phyloP scores from a whole-genome alignment of 2,329 filamentous ascomycete genomes.

The Aspergillus udagawae region DNA sequence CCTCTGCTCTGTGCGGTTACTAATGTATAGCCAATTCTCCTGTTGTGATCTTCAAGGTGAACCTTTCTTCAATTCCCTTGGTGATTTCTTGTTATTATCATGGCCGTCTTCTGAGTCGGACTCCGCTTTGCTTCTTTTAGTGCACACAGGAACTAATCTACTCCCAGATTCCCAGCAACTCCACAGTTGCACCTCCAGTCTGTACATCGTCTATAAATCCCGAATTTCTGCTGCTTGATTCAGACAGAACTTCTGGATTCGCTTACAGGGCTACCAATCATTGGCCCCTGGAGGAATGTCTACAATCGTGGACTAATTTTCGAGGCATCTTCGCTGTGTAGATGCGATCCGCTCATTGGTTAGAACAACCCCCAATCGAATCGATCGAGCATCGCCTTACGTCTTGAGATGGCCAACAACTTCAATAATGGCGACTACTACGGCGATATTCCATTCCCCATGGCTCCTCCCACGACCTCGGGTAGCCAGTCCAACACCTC shows the following conservation, averaged over 20 bases:
- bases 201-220: too few relatives aligned
- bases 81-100: too few relatives aligned
- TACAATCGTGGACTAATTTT: neutral
- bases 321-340: neutral
- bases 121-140: neutral
- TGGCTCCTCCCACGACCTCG: slow-evolving; percentile 3
- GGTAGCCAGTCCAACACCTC: slow-evolving; percentile 5
- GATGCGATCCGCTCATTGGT: slow-evolving; percentile 16
- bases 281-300: neutral
- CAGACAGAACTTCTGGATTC: neutral
- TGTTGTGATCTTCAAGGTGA: neutral
- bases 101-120: neutral
- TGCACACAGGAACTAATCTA: too few relatives aligned
- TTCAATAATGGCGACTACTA: slow-evolving; percentile 12
- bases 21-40: neutral
- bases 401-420: slow-evolving; percentile 6
- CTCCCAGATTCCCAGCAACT: neutral
- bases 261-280: neutral
- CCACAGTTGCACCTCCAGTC: neutral
- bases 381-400: slow-evolving; percentile 14
- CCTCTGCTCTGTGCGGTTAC: neutral
- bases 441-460: neutral
- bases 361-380: slow-evolving; percentile 1
- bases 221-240: neutral
- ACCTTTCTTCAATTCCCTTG: too few relatives aligned